phyloP scores from a whole-genome alignment of 768 basidiomycete species.

The Cantharellus anzutake region DNA sequence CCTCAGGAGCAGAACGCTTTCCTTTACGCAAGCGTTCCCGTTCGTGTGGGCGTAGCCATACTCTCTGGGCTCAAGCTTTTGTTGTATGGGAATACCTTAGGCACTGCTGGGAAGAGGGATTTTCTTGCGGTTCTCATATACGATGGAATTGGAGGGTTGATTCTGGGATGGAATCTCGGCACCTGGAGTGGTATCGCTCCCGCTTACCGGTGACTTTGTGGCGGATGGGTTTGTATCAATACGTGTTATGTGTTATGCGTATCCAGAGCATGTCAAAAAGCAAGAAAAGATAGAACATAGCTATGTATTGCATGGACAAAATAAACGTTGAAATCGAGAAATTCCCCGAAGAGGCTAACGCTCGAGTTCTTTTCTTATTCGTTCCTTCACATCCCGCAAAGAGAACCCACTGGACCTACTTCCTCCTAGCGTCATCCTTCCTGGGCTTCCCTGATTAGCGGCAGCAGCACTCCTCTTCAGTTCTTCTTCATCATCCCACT shows the following conservation, averaged over 20 bases:
- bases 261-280: too few relatives aligned
- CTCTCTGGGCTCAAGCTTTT: neutral
- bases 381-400: constrained; percentile 7
- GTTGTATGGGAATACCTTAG: neutral
- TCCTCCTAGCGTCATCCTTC: neutral
- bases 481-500: constrained; percentile 6
- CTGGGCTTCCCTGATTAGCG: neutral
- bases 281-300: too few relatives aligned
- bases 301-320: too few relatives aligned
- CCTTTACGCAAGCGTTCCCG: neutral
- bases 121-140: neutral
- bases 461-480: constrained; percentile 2
- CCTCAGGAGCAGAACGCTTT: neutral
- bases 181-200: neutral
- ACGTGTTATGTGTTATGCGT: too few relatives aligned
- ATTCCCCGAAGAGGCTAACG: neutral
- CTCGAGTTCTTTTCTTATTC: constrained; percentile 7
- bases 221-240: too few relatives aligned
- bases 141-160: neutral
- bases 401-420: neutral
- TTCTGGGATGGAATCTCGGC: neutral
- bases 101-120: neutral
- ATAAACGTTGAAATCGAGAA: neutral
- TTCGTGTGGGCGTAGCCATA: neutral
- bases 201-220: neutral